These are phyloP conservation scores for Xylaria digitata DNA, from an alignment of 2,329 filamentous ascomycete genomes.

Conservation along the genomic window DNA sequence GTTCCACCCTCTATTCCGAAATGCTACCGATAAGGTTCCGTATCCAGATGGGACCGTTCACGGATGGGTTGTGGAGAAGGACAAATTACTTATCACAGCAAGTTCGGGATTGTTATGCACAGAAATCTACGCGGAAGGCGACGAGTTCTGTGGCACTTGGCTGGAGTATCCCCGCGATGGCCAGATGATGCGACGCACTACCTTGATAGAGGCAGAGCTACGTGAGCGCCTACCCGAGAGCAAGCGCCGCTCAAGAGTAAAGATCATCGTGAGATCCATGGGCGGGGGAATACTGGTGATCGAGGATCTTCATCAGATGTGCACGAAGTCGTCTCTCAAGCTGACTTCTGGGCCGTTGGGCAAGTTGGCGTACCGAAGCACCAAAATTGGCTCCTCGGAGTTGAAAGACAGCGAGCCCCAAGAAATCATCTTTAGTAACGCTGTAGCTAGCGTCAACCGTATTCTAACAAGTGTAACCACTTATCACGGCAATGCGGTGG, in stretches of 20 bases:
- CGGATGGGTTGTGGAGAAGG: constrained; percentile 84
- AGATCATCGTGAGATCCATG: constrained; percentile 79
- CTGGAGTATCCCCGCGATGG: constrained; percentile 80
- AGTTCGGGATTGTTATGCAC: constrained; percentile 85
- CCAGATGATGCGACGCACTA: constrained; percentile 75
- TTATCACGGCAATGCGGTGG: constrained; percentile 80
- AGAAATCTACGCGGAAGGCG: constrained; percentile 83
- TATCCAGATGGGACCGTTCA: constrained; percentile 81
- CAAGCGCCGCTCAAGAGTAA: constrained; percentile 77
- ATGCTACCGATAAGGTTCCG: constrained; percentile 77
- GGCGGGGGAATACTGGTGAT: constrained; percentile 79
- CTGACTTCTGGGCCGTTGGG: constrained; percentile 73
- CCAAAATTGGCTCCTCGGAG: constrained; percentile 76
- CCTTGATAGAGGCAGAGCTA: constrained; percentile 79
- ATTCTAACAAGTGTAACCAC: constrained; percentile 80
- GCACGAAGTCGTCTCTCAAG: constrained; percentile 79
- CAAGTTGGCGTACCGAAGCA: constrained; percentile 79
- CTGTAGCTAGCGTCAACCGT: constrained; percentile 73
- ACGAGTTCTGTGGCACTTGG: constrained; percentile 82
- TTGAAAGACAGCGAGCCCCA: constrained; percentile 76
- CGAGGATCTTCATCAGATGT: constrained; percentile 77
- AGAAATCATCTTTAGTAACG: constrained; percentile 77
- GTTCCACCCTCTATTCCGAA: constrained; percentile 87
- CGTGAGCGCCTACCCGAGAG: constrained; percentile 76
- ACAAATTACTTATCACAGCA: constrained; percentile 80